Conservation (phyloP, 306 rosid genomes). For the Cucurbita moschata region DNA sequence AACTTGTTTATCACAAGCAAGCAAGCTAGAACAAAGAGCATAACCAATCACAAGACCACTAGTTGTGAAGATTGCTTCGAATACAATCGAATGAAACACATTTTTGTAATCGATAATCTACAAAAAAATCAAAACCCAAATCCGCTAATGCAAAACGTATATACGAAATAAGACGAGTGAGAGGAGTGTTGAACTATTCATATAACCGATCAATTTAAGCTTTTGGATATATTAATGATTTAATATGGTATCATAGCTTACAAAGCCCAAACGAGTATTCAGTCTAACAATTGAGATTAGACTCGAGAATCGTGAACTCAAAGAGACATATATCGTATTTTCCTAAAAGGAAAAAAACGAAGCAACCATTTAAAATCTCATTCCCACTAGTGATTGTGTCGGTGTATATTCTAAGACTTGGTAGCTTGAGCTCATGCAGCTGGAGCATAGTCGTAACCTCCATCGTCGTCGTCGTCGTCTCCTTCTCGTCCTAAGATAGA, state of each 20-base stretch:
- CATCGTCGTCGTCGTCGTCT: background rate
- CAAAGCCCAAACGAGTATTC: no score
- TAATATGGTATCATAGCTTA: no score
- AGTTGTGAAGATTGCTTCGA: conserved; percentile 51
- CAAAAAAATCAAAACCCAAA: background rate
- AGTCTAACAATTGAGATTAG: no score
- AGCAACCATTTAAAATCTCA: no score
- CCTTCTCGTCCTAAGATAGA: background rate
- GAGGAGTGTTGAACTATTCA: no score
- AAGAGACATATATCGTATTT: no score
- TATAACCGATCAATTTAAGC: no score
- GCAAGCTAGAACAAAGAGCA: conserved; percentile 83
- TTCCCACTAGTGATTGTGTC: no score
- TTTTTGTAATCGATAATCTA: conserved; percentile 5
- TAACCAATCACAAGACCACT: conserved; percentile 64
- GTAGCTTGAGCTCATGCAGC: background rate
- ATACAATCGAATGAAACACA: conserved; percentile 45
- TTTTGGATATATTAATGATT: no score
- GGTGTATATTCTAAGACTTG: no score
- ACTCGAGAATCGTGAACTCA: no score
- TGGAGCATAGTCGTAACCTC: background rate
- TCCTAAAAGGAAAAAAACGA: no score
- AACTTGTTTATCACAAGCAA: conserved; percentile 85
- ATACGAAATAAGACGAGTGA: background rate
- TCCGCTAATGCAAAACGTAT: background rate